Evolutionary conservation across 2,329 filamentous ascomycete genomes (phyloP).

Genomic region (Calonectria henricotiae): DNA sequence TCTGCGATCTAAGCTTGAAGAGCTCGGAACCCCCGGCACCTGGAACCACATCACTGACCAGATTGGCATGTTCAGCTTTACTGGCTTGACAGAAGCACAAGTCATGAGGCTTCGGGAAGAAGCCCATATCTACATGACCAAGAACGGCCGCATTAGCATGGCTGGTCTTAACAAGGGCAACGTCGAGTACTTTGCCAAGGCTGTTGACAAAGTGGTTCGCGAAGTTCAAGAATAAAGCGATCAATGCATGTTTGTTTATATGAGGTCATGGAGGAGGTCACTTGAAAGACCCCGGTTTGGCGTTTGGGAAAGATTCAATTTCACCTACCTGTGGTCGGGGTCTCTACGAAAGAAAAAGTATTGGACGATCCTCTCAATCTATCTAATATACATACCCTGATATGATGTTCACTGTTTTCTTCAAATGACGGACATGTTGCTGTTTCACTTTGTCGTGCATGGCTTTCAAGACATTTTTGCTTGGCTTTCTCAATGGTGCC

Average conservation of each 20-base stretch:
- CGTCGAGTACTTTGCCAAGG: conserved; percentile 92
- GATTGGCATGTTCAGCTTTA: conserved; percentile 99
- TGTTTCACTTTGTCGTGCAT: not conserved
- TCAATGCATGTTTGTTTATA: conserved; percentile 44
- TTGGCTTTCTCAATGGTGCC: not conserved
- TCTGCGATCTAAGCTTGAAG: conserved; percentile 85
- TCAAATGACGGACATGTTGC: not conserved
- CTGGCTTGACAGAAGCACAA: conserved; percentile 82
- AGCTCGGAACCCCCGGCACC: conserved; percentile 86
- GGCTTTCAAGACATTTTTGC: conserved; percentile 17
- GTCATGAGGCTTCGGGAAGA: conserved; percentile 80
- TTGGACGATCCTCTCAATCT: conserved; percentile 45
- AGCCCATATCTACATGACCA: conserved; percentile 91
- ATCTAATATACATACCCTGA: conserved; percentile 35
- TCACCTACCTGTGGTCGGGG: conserved; percentile 48
- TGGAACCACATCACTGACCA: conserved; percentile 99
- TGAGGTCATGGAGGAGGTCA: conserved; percentile 51
- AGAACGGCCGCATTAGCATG: conserved; percentile 99
- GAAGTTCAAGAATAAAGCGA: conserved; percentile 44
- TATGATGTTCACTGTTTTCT: conserved; percentile 40
- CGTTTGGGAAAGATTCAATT: conserved; percentile 50
- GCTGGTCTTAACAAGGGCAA: conserved; percentile 95
- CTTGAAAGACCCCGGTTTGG: conserved; percentile 49
- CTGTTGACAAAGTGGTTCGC: conserved; percentile 86
- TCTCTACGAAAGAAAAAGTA: conserved; percentile 49